Evolutionary conservation across 352 stramenopile genomes (phyloP).

Genomic region (Phytophthora agathidicida): DNA sequence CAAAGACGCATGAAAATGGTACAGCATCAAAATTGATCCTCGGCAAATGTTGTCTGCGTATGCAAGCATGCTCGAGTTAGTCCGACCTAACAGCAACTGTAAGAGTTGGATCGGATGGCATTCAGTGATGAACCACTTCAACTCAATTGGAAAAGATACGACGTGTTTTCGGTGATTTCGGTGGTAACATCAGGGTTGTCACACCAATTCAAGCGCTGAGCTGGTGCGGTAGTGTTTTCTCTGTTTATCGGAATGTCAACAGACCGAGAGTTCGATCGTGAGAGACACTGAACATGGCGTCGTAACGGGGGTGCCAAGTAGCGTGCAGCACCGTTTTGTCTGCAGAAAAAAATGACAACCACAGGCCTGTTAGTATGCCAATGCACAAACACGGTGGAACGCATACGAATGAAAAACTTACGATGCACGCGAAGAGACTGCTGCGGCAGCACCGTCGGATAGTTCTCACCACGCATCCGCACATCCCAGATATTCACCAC

Average conservation of each 20-base stretch:
- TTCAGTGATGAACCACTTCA: slow-evolving; percentile 8
- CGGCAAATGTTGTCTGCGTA: too few relatives aligned
- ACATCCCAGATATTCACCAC: slow-evolving; percentile 83
- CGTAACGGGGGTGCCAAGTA: slow-evolving; percentile 85
- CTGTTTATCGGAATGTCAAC: slow-evolving; percentile 70
- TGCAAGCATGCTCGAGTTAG: too few relatives aligned
- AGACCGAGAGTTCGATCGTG: slow-evolving; percentile 80
- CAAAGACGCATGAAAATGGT: slow-evolving; percentile 9
- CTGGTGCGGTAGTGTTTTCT: neutral
- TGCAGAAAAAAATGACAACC: slow-evolving; percentile 30
- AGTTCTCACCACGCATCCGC: slow-evolving; percentile 63
- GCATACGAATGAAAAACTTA: slow-evolving; percentile 45
- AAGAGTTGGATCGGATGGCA: slow-evolving; percentile 1
- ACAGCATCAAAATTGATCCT: neutral
- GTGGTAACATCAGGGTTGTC: too few relatives aligned
- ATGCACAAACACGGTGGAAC: neutral
- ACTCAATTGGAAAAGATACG: too few relatives aligned
- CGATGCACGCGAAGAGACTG: slow-evolving; percentile 76
- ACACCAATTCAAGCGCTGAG: too few relatives aligned
- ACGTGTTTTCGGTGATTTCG: too few relatives aligned
- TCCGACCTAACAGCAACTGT: too few relatives aligned
- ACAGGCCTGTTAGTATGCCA: slow-evolving; percentile 13
- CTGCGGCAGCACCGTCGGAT: slow-evolving; percentile 64
- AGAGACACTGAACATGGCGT: slow-evolving; percentile 88
- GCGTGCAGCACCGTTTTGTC: slow-evolving; percentile 86